Base-by-base conservation (phyloP, 495 filamentous ascomycete species). In the Podospora bellae-mahoneyi region DNA sequence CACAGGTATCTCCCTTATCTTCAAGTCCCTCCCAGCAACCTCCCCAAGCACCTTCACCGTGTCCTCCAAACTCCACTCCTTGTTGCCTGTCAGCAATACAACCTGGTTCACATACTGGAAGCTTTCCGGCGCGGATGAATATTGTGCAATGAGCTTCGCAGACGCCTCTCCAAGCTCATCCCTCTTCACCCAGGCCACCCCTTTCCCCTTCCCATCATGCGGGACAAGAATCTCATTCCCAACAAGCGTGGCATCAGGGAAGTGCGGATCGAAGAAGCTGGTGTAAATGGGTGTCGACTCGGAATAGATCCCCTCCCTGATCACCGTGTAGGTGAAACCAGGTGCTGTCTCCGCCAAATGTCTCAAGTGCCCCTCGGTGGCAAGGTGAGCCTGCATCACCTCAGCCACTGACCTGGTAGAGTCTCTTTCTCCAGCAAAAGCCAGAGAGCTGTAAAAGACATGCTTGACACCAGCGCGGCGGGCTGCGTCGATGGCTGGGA, bases 261-360 rank as follows among this genome's bases (percentile, higher is more conserved):
- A 23, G n/a, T 69, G 64, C 0, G 79, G 73, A 59, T 85, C 79
- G 69, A 87, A 88, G 76, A 88, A 89, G 0, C 85, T 84, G 1
- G 88, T 86, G 74, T 92, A 92, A 68, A 91, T 82, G 15, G 88
- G 88, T 80, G 85, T 91, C 5, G 84, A 88, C 77, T 91, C 88
- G 9, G 83, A 82, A 70, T 91, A 92, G 32, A 91, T 67, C 0
- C 89, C 90, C 76, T 89, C 86, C 2, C 90, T 81, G 30, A 91
- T 72, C 10, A 79, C 63, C 0, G 88, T 91, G 19, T 78, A 78
- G 1, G 85, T 70, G 28, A 76, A 71, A 5, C 27, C 27, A 0
- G 68, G 60, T 10, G 72, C 64, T 2, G 67, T 4, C 5, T 28
- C 68, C 15, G 73, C 66, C 18, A 84, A 70, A 2, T 75, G 62